phyloP scores from a whole-genome alignment of 1,284 basidiomycete genomes.

The Xerocomus amazonicus region DNA sequence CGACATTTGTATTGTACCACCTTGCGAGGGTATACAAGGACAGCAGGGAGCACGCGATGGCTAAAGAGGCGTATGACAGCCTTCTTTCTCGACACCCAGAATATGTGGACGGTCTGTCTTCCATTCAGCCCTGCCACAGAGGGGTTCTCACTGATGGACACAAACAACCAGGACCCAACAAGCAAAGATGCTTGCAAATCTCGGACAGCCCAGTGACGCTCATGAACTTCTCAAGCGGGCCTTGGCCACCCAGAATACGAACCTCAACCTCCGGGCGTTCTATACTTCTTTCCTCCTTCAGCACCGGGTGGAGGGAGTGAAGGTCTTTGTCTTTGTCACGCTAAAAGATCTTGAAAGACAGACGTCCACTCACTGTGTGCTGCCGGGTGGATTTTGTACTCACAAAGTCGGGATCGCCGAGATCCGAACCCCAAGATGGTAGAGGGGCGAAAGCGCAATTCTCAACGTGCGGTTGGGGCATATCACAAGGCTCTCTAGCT shows the following conservation, averaged over 20 bases:
- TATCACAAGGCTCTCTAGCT: conserved; percentile 85
- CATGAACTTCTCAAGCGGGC: conserved; percentile 87
- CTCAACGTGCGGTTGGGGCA: conserved; percentile 80
- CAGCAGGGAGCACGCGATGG: conserved; percentile 63
- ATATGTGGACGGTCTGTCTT: conserved; percentile 83
- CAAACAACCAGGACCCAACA: conserved; percentile 82
- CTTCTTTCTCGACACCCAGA: conserved; percentile 84
- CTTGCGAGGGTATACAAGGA: conserved; percentile 87
- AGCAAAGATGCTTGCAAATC: conserved; percentile 68
- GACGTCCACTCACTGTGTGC: conserved; percentile 92
- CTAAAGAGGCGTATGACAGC: conserved; percentile 82
- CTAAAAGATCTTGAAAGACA: conserved; percentile 80
- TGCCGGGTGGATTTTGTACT: conserved; percentile 80
- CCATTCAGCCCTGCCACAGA: not conserved
- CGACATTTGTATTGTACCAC: conserved; percentile 85
- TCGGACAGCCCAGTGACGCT: conserved; percentile 74
- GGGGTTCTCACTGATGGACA: conserved; percentile 1
- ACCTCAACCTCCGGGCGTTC: conserved; percentile 80
- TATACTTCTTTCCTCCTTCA: conserved; percentile 88
- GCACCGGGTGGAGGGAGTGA: conserved; percentile 67
- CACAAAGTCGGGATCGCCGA: conserved; percentile 76
- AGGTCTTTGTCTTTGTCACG: conserved; percentile 82
- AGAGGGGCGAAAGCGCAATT: conserved; percentile 74
- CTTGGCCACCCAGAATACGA: conserved; percentile 63
- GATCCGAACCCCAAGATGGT: conserved; percentile 53